Conservation (phyloP, 176 grass and related monocot genomes). For the Carex cristatella region DNA sequence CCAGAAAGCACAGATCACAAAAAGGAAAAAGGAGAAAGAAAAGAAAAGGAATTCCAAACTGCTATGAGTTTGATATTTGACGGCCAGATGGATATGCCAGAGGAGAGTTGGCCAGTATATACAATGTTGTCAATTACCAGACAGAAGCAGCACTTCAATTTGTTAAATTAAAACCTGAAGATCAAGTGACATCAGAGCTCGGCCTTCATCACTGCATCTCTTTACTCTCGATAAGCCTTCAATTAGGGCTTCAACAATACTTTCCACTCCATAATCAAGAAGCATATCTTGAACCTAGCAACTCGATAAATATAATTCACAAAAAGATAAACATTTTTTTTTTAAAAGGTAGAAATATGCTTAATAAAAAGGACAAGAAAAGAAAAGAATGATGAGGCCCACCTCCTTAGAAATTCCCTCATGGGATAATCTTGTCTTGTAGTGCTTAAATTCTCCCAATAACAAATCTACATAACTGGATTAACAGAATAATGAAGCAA, state of each 20-base stretch:
- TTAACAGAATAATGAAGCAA: slow-evolving; percentile 19
- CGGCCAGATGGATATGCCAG: not conserved
- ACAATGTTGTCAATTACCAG: slow-evolving; percentile 4
- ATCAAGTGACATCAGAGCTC: slow-evolving; percentile 96
- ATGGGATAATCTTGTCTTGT: slow-evolving; percentile 93
- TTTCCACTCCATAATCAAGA: slow-evolving; percentile 79
- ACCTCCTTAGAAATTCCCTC: slow-evolving; percentile 93
- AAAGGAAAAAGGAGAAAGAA: not conserved
- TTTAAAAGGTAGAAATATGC: not conserved
- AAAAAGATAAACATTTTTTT: not conserved
- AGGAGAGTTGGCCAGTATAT: not conserved
- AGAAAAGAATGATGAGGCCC: slow-evolving; percentile 3
- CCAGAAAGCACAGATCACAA: not conserved
- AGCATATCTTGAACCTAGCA: slow-evolving; percentile 80
- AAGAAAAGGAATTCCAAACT: not conserved
- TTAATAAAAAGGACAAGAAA: not conserved
- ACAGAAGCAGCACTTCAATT: not conserved
- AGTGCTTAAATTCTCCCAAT: slow-evolving; percentile 98
- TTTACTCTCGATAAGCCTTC: slow-evolving; percentile 97
- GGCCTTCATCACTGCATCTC: slow-evolving; percentile 91
- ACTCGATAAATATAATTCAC: slow-evolving; percentile 18
- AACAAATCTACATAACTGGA: slow-evolving; percentile 91
- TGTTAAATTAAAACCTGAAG: slow-evolving; percentile 59
- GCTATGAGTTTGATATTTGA: not conserved
- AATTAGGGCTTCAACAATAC: slow-evolving; percentile 69